Evolutionary conservation across 169 alveolate species (phyloP).

Genomic region (Plasmodium blacklocki): DNA sequence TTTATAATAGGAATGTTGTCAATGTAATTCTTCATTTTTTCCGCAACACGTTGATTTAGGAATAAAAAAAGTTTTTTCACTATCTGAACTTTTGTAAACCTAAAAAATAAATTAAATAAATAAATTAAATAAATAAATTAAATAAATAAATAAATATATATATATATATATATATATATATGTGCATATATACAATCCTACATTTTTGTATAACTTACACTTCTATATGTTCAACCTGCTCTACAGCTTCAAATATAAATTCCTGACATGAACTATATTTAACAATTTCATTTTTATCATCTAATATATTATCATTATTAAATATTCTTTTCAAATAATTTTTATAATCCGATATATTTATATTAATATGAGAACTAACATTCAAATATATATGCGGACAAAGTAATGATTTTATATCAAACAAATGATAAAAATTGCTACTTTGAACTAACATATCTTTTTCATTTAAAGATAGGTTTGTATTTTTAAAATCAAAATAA

Average conservation of each 20-base stretch:
- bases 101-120: constrained; percentile 12
- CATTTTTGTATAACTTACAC: constrained; percentile 25
- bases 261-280: constrained; percentile 35
- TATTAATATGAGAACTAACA: constrained; percentile 60
- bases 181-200: background rate
- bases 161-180: background rate
- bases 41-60: constrained; percentile 14
- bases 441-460: constrained; percentile 59
- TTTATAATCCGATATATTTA: constrained; percentile 50
- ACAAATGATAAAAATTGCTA: constrained; percentile 56
- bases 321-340: constrained; percentile 15
- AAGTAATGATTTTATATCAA: constrained; percentile 37
- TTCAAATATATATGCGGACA: constrained; percentile 62
- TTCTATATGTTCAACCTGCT: constrained; percentile 58
- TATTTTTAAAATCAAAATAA: constrained; percentile 51
- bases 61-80: constrained; percentile 37
- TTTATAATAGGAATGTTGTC: constrained; percentile 44
- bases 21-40: constrained; percentile 15
- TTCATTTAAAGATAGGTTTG: constrained; percentile 59
- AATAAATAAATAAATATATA: background rate
- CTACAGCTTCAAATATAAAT: constrained; percentile 39
- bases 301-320: background rate
- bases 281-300: background rate
- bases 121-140: background rate
- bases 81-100: constrained; percentile 44